Evolutionary conservation across 2,329 filamentous ascomycete genomes (phyloP), one percentile per base, ranked within the genome.

Genomic region (Podosphaera aphanis): DNA sequence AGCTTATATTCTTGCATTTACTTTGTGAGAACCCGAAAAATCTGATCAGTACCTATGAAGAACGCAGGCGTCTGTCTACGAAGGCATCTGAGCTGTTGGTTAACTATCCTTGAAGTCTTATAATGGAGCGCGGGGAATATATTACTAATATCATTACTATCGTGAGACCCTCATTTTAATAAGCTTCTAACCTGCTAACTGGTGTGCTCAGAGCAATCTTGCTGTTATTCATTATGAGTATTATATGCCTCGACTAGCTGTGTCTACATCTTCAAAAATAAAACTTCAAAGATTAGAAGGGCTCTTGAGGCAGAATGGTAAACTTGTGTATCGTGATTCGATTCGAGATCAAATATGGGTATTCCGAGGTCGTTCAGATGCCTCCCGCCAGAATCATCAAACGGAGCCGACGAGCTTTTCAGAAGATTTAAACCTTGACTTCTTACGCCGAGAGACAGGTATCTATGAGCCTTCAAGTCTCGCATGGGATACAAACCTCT

Each of bases 51-150:
- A 29, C 11, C 25, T 29, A 6, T 5, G 11, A 29, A 29, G 25
- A 29, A 29, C 25, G 11, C 44, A 38, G 36, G 31, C 31, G 35
- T 29, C 27, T 38, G 20, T 38, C 21, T n/a, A n/a, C n/a, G n/a
- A 8, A 29, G 21, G 36, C 19, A 13, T 39, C 29, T 40, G 25
- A 20, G 25, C 7, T 18, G 25, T 37, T 18, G 19, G 7, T 47
- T 45, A 47, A 51, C 50, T 48, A 47, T 45, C 44, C 37, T 45
- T 33, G 46, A 47, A 37, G 43, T 46, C 41, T 43, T 49, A 53
- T 55, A 51, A 60, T 61, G 59, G 59, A 61, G 48, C 54, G 52
- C 47, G 55, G 57, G 21, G 58, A 61, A 39, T 59, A 57, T 48
- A 48, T 49, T 39, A 60, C 59, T 25, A 61, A 60, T 53, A 54